phyloP scores from a whole-genome alignment of 2,329 filamentous ascomycete species.

The Neocatenulostroma microsporum region DNA sequence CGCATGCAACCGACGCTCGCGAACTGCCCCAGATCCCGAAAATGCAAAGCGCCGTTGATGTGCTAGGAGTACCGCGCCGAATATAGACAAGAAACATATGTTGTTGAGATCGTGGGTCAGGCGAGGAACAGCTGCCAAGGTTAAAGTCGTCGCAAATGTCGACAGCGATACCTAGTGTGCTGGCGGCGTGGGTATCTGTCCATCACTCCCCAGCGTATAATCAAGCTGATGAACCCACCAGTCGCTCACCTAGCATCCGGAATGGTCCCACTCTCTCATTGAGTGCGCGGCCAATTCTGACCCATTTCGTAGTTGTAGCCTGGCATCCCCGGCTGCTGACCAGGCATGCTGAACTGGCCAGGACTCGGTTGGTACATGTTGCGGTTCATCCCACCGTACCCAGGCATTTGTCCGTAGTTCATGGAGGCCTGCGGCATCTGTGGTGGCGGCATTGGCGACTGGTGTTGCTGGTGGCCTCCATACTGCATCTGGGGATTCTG shows the following conservation, averaged over 20 bases:
- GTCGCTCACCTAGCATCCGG: too few relatives aligned
- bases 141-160: neutral
- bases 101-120: neutral
- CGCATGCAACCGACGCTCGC: too few relatives aligned
- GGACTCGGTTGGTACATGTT: conserved; percentile 44
- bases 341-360: conserved; percentile 37
- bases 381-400: conserved; percentile 41
- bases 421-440: conserved; percentile 38
- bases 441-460: conserved; percentile 43
- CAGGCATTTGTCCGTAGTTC: conserved; percentile 40
- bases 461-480: conserved; percentile 38
- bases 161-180: neutral
- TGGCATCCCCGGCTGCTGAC: conserved; percentile 46
- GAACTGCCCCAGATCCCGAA: too few relatives aligned
- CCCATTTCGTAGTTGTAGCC: conserved; percentile 38
- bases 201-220: too few relatives aligned
- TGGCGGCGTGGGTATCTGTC: too few relatives aligned
- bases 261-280: conserved; percentile 8
- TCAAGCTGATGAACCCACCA: too few relatives aligned
- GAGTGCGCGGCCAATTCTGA: conserved; percentile 17
- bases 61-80: too few relatives aligned
- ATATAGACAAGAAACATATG: too few relatives aligned
- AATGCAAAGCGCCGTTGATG: too few relatives aligned
- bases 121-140: neutral
- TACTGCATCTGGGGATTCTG: conserved; percentile 42